Base-by-base conservation (phyloP, 192 early-diverging fungal species). In the Podila clonocystis region DNA sequence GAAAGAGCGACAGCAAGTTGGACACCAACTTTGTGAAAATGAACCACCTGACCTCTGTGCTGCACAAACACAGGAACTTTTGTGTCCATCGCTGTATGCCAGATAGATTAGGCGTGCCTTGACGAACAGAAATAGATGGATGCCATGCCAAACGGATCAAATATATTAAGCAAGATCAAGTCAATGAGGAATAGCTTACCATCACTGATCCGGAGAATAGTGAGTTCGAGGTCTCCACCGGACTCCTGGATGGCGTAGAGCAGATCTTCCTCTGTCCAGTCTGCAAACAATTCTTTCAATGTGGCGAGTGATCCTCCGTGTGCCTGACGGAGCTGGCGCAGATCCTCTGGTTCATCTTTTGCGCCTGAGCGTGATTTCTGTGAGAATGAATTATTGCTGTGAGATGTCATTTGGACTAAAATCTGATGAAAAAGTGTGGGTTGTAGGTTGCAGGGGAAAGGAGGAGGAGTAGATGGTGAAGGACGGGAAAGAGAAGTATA, bases 201-300 rank as follows among this genome's bases (percentile, higher is more conserved):
- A 84, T 97, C 94, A 63, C 86, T 87, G 70, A 99, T 98, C 62
- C 95, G 86, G 62, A 70, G 85, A 85, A 93, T 91, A 50, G 95
- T 91, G 29, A 88, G 70, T 36, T 97, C 93, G 49, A 97, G 78
- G 74, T 99, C 95, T 28, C 96, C 96, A 55, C 89, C 73, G 58
- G 92, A 91, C 71, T 99, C 97, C 78, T 95, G 91, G 68, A 98
- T 84, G 24, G 90, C 90, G 50, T 88, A 93, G 49, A 96, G 76
- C 65, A 99, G 87, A 84, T 99, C 97, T 69, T 90, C 91, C 72
- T 97, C 94, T 73, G 92, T 86, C 96, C 96, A 99, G 59, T 91
- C 91, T 48, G 91, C 84, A 76, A 93, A 94, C 62, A 95, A 73
- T 77, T 93, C 93, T 62, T 85, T 83, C 61, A 95, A 74, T 59